Evolutionary conservation across 495 filamentous ascomycete genomes (phyloP), one percentile per base, ranked within the genome.

Genomic region (Annulohypoxylon nitens): DNA sequence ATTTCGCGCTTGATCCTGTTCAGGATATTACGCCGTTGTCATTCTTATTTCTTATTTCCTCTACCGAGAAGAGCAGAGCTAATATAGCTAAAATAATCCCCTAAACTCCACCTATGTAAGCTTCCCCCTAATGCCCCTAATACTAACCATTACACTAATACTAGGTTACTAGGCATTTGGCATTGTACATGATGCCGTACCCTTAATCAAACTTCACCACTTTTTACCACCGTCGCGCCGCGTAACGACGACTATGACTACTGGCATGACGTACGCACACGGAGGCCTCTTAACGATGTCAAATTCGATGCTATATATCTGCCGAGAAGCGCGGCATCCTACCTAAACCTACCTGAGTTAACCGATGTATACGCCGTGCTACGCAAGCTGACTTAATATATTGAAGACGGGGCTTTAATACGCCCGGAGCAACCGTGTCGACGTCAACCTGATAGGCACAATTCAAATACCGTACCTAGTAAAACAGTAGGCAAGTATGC

Each of bases 241-340:
- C 12, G 20, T 47, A 45, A 25, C 48, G 36, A 57, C 48, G 20
- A 47, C 43, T 14, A 61, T 64, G 71, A 66, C 71, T 5, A 66
- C 71, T 5, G 12, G 12, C 39, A 43, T 43, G 39, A 43, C 39
- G 39, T 43, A 66, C 69, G 66, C 20, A 57, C 20, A n/a, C 12
- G 48, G 61, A 65, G 55, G 66, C 60, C 61, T 74, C 61, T 69
- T 48, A 66, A n/a, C 39, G 39, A 43, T 43, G 39, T 43, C 30
- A 66, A 74, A 16, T 16, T 23, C 12, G 26, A 69, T 51, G 36
- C 58, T 33, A 12, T 50, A 10, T 12, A 65, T 69, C 61, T 74
- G 48, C 71, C 66, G 66, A 74, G 48, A 25, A 58, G 33, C 47
- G 61, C 71, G 65, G 53, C 55, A 73, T 73, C 16, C 66, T 60